Evolutionary conservation across 1,139 yeast species (phyloP).

Genomic region (Wickerhamomyces sp.): DNA sequence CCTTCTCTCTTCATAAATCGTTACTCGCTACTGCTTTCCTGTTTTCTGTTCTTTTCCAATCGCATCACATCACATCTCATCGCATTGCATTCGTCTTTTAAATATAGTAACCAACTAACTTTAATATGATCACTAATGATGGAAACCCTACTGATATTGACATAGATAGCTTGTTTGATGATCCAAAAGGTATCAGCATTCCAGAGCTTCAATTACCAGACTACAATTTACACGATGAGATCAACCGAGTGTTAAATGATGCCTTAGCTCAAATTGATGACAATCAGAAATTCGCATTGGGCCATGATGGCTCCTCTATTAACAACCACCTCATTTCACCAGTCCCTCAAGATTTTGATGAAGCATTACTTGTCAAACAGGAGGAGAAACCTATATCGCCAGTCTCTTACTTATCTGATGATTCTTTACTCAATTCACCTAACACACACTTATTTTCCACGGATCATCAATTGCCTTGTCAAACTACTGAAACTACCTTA

Average conservation of each 20-base stretch:
- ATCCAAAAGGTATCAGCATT: constrained; percentile 5
- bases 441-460: neutral
- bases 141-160: constrained; percentile 9
- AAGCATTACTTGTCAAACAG: neutral
- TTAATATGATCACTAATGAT: neutral
- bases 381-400: constrained; percentile 19
- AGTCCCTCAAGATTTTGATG: neutral
- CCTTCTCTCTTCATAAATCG: neutral
- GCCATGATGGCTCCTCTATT: neutral
- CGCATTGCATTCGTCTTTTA: too few species aligned
- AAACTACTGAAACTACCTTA: neutral
- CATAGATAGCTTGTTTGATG: constrained; percentile 11
- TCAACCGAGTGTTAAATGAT: constrained; percentile 12
- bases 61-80: too few species aligned
- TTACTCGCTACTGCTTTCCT: too few species aligned
- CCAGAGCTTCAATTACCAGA: constrained; percentile 3
- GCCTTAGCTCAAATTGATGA: constrained; percentile 21
- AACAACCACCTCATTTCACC: neutral
- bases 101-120: too few species aligned
- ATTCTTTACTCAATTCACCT: constrained; percentile 20
- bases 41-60: neutral
- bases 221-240: constrained; percentile 7
- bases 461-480: neutral
- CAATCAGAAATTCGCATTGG: constrained; percentile 4
- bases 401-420: constrained; percentile 20